Evolutionary conservation across 2,329 filamentous ascomycete genomes (phyloP).

Genomic region (Alternaria gansuensis): DNA sequence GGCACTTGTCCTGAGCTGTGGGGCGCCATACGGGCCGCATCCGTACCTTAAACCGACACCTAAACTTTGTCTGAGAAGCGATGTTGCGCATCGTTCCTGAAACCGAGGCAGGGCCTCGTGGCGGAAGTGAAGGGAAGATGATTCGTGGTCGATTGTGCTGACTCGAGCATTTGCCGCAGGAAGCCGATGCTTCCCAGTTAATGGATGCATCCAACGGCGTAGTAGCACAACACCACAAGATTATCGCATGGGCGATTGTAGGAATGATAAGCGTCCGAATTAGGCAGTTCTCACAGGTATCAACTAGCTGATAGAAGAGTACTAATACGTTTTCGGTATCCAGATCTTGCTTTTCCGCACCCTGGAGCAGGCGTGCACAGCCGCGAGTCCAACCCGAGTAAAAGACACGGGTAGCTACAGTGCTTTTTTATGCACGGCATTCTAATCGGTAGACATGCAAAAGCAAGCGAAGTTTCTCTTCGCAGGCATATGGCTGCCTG

Average conservation of each 20-base stretch:
- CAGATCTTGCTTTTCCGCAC: background rate
- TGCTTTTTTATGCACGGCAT: constrained; percentile 13
- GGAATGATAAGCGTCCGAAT: constrained; percentile 6
- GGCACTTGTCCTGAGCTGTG: constrained; percentile 11
- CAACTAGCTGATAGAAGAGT: background rate
- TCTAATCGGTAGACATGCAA: constrained; percentile 6
- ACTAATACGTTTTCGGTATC: constrained; percentile 6
- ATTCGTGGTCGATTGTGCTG: constrained; percentile 7
- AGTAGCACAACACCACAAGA: constrained; percentile 3
- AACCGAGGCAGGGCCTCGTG: constrained; percentile 1
- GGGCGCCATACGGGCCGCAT: constrained; percentile 20
- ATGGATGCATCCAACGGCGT: constrained; percentile 11
- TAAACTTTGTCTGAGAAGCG: constrained; percentile 7
- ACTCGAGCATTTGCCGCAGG: constrained; percentile 11
- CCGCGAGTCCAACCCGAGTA: background rate
- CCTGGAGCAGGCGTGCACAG: background rate
- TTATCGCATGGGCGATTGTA: background rate
- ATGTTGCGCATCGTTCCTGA: constrained; percentile 10
- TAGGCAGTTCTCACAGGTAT: background rate
- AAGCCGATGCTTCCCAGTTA: background rate
- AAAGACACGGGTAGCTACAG: constrained; percentile 12
- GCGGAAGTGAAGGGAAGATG: constrained; percentile 1
- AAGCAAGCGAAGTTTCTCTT: constrained; percentile 3
- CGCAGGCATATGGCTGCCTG: constrained; percentile 1
- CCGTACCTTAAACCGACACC: constrained; percentile 22